phyloP scores from a whole-genome alignment of 2,329 filamentous ascomycete genomes.

The Neopestalotiopsis sp. region DNA sequence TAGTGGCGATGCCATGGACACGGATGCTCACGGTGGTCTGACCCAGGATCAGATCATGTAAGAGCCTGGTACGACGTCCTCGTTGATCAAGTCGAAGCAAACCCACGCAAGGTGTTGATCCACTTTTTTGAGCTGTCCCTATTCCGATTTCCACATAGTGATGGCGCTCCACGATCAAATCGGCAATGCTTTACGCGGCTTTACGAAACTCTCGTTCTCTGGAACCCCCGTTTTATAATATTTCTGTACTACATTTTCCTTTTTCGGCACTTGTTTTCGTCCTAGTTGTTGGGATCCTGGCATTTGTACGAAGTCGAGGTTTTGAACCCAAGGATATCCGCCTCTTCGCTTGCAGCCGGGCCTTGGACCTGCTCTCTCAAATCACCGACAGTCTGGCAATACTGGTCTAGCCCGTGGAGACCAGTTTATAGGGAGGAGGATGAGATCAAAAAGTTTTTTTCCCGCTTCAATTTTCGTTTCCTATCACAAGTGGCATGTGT shows the following conservation, averaged over 20 bases:
- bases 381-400: neutral
- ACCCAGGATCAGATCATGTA: conserved; percentile 99
- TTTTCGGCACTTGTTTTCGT: conserved; percentile 9
- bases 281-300: neutral
- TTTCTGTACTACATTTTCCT: conserved; percentile 18
- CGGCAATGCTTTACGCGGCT: neutral
- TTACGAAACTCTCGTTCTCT: neutral
- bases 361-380: neutral
- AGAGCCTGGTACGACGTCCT: conserved; percentile 17
- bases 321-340: neutral
- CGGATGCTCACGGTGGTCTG: conserved; percentile 73
- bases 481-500: neutral
- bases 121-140: neutral
- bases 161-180: neutral
- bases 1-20: conserved; percentile 79
- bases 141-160: neutral
- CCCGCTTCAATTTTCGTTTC: neutral
- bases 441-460: conserved; percentile 7
- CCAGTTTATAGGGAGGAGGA: conserved; percentile 3
- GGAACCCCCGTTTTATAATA: neutral
- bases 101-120: neutral
- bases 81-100: neutral
- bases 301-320: neutral
- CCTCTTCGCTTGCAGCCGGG: neutral
- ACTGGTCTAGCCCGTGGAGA: neutral